Evolutionary conservation across 2,329 filamentous ascomycete species (phyloP).

Genomic region (Parastagonospora nodorum): DNA sequence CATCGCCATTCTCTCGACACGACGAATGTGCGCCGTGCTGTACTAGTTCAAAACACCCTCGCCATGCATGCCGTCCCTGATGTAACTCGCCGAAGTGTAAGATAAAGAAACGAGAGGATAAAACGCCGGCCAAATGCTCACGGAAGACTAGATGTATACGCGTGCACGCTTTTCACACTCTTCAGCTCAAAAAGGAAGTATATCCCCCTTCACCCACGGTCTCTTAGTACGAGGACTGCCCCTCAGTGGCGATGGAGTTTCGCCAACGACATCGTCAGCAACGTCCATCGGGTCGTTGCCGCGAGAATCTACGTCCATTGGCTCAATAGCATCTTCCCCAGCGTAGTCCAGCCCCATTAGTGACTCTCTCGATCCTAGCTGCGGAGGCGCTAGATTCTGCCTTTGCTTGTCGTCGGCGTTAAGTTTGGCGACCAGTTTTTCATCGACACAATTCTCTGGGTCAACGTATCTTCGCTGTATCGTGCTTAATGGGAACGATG

Average conservation of each 20-base stretch:
- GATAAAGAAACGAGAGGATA: neutral
- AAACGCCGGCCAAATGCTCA: neutral
- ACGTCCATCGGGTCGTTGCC: conserved; percentile 10
- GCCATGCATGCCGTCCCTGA: neutral
- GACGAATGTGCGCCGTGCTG: neutral
- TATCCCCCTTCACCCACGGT: no score
- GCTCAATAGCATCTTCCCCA: neutral
- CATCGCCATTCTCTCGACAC: no score
- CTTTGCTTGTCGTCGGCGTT: no score
- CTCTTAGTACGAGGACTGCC: neutral
- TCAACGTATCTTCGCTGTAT: no score
- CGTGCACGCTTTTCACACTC: neutral
- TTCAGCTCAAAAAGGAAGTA: no score
- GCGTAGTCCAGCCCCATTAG: neutral
- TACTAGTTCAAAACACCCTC: neutral
- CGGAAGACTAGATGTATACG: neutral
- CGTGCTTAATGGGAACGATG: no score
- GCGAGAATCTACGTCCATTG: conserved; percentile 11
- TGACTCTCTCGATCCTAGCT: no score
- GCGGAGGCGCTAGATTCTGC: no score
- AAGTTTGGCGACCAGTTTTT: no score
- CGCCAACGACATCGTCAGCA: conserved; percentile 3
- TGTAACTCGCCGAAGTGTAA: no score
- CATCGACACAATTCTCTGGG: no score
- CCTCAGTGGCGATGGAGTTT: conserved; percentile 10